phyloP scores from a whole-genome alignment of 2,329 filamentous ascomycete species.

The Microdochium bolleyi region DNA sequence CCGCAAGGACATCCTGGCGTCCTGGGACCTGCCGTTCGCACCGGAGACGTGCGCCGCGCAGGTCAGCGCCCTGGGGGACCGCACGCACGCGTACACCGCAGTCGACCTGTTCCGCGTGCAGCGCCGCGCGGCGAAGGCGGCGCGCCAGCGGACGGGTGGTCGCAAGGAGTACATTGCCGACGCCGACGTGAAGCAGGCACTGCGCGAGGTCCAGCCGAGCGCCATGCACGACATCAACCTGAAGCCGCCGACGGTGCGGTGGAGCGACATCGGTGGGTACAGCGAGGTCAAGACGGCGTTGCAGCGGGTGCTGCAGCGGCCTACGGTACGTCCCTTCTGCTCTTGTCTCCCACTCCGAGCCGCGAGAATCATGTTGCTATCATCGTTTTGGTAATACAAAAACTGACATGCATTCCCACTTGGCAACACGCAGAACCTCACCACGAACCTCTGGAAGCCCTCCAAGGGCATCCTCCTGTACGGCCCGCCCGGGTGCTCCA shows the following conservation, averaged over 20 bases:
- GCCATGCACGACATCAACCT: slow-evolving; percentile 87
- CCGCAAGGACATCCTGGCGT: slow-evolving; percentile 66
- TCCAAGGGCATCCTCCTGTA: slow-evolving; percentile 84
- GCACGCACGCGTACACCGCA: slow-evolving; percentile 82
- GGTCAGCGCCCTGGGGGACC: slow-evolving; percentile 56
- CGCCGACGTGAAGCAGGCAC: slow-evolving; percentile 46
- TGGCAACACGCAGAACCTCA: slow-evolving; percentile 13
- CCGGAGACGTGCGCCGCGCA: slow-evolving; percentile 40
- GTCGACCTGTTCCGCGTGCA: slow-evolving; percentile 65
- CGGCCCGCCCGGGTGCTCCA: slow-evolving; percentile 89
- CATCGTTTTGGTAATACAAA: background rate
- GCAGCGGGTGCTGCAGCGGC: slow-evolving; percentile 35
- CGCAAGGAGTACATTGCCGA: background rate
- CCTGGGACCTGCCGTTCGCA: slow-evolving; percentile 40
- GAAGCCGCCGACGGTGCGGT: slow-evolving; percentile 77
- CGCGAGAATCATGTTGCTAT: background rate
- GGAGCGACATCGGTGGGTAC: slow-evolving; percentile 84
- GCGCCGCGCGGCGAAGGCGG: slow-evolving; percentile 31
- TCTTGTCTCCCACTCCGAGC: background rate
- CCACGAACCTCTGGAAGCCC: slow-evolving; percentile 37
- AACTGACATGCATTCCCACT: background rate
- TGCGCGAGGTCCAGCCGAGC: slow-evolving; percentile 65
- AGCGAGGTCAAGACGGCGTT: slow-evolving; percentile 61
- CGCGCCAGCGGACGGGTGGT: slow-evolving; percentile 11
- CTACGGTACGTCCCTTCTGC: slow-evolving; percentile 17